Evolutionary conservation across 2,329 filamentous ascomycete genomes (phyloP), one percentile per base, ranked within the genome.

Genomic region (Didymosphaeria variabile): DNA sequence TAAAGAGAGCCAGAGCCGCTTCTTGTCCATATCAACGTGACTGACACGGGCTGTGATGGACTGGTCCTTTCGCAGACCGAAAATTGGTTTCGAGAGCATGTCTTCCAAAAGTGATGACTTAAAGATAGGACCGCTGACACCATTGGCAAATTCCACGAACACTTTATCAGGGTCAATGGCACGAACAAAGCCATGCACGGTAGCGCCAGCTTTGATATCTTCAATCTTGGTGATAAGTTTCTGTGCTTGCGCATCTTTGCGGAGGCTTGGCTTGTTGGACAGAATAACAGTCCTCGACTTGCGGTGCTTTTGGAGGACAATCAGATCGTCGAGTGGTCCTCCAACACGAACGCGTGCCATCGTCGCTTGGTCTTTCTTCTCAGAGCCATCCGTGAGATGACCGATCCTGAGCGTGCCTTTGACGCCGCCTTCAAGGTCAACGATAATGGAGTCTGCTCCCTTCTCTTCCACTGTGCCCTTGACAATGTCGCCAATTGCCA

Each of bases 111-210:
- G 83, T 71, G 93, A 89, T 21, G 87, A 88, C 79, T 92, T 94
- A 40, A 93, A 92, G 32, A 97, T 82, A 45, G 97, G 81, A 15
- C 92, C 94, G 49, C 88, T 91, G 19, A 97, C 80, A 36, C 87
- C 88, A 68, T 89, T 91, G 44, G 89, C 88, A 76, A 97, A 97
- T 72, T 96, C 90, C n/a, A 97, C 87, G 71, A 97, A 98, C 12
- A 94, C 84, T 46, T 91, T 93, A 9, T 90, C 91, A 2, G 87
- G 81, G 0, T 92, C 94, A 55, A 97, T 90, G 71, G 95, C 96
- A 61, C 90, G 89, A 29, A 99, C 88, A 70, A 94, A 97, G 6
- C 94, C 94, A 60, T 88, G 86, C 8, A 93, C 86, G 26, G 88
- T 80, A 36, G 87, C 84, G 32, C 91, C 91, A 65, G 90, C 85